phyloP scores from a whole-genome alignment of 1,139 yeast species.

The Kurtzmaniella quercitrusa region DNA sequence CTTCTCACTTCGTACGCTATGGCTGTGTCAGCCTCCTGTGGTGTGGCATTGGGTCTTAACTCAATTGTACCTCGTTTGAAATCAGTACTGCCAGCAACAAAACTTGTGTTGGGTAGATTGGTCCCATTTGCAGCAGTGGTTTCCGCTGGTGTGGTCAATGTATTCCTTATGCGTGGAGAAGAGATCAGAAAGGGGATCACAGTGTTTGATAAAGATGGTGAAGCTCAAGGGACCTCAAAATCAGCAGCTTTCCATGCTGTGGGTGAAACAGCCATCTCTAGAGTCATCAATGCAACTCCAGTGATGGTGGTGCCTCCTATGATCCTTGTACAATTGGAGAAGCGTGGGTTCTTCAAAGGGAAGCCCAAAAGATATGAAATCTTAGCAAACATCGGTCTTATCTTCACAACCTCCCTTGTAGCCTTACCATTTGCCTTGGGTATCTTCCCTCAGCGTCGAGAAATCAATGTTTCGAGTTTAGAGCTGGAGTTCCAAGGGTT shows the following conservation, averaged over 20 bases:
- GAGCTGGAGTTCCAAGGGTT: constrained; percentile 61
- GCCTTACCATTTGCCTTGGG: constrained; percentile 94
- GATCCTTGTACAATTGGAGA: constrained; percentile 71
- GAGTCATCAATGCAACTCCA: constrained; percentile 95
- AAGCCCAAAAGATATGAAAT: constrained; percentile 63
- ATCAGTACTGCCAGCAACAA: constrained; percentile 62
- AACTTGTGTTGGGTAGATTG: constrained; percentile 69
- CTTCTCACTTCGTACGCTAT: constrained; percentile 71
- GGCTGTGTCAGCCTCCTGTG: constrained; percentile 93
- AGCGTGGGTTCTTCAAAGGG: constrained; percentile 56
- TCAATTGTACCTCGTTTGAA: constrained; percentile 80
- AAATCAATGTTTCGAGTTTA: constrained; percentile 51
- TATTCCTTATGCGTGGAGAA: constrained; percentile 91
- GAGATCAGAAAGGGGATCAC: constrained; percentile 81
- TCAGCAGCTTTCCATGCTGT: constrained; percentile 89
- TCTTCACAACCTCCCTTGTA: constrained; percentile 77
- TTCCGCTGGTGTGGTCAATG: constrained; percentile 91
- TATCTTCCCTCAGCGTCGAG: constrained; percentile 86
- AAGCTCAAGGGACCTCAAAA: constrained; percentile 71
- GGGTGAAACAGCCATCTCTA: constrained; percentile 92
- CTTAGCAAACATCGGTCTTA: constrained; percentile 73
- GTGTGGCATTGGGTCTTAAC: constrained; percentile 90
- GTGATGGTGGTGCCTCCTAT: constrained; percentile 95
- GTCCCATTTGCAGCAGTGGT: constrained; percentile 99
- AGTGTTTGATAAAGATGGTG: constrained; percentile 68